Evolutionary conservation across 495 filamentous ascomycete genomes (phyloP).

Genomic region (Xylaria castorea): DNA sequence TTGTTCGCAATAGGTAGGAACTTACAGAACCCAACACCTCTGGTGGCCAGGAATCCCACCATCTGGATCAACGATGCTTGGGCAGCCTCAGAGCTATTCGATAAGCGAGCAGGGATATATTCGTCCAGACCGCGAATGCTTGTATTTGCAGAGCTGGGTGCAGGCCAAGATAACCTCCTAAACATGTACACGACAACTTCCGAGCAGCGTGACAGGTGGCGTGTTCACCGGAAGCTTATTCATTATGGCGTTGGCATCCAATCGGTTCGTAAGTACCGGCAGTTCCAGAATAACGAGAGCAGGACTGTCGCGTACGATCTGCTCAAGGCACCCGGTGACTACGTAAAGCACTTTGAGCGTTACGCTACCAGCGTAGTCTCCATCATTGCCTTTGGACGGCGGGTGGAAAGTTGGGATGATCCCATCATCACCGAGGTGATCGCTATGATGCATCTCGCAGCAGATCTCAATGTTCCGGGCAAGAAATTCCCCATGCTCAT

Average conservation of each 20-base stretch:
- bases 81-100: constrained; percentile 61
- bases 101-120: constrained; percentile 64
- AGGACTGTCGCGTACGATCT: constrained; percentile 60
- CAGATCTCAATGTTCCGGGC: constrained; percentile 69
- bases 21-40: constrained; percentile 2
- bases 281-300: constrained; percentile 67
- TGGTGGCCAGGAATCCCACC: constrained; percentile 57
- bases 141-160: constrained; percentile 66
- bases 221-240: constrained; percentile 66
- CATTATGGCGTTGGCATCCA: constrained; percentile 67
- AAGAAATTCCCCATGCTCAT: constrained; percentile 67
- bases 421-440: constrained; percentile 68
- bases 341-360: constrained; percentile 68
- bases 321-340: constrained; percentile 53
- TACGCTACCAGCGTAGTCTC: constrained; percentile 71
- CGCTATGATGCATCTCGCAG: constrained; percentile 67
- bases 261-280: constrained; percentile 63
- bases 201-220: constrained; percentile 64
- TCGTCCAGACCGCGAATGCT: constrained; percentile 60
- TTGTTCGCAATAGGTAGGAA: background rate
- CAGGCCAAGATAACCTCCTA: constrained; percentile 63
- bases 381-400: constrained; percentile 66
- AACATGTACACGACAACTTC: constrained; percentile 58
- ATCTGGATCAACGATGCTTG: constrained; percentile 72
- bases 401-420: constrained; percentile 64